A percentile compares a stretch with the other conserved stretches of the same genome.
Evolutionary conservation across 495 filamentous ascomycete genomes (phyloP).

Genomic region (Collariella sp.): DNA sequence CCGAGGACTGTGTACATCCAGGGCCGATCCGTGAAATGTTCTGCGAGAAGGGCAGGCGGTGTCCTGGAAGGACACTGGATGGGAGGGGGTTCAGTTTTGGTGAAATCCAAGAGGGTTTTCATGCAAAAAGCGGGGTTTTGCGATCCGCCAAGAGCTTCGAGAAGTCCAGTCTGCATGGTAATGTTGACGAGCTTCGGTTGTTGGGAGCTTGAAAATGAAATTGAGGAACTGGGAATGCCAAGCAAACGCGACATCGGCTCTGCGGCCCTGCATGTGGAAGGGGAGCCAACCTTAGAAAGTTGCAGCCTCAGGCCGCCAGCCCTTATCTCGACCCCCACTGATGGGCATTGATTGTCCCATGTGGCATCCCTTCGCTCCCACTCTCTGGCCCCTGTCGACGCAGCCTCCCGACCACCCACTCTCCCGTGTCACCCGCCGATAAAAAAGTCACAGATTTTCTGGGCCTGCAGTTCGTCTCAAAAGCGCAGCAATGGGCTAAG

Average conservation of each 20-base stretch:
- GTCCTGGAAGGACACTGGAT: background rate
- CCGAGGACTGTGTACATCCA: no score
- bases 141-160: background rate
- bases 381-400: constrained; percentile 17
- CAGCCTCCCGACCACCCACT: constrained; percentile 14
- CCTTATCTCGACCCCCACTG: constrained; percentile 32
- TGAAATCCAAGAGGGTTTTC: background rate
- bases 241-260: constrained; percentile 10
- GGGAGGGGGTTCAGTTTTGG: constrained; percentile 7
- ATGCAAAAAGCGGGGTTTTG: background rate
- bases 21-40: no score
- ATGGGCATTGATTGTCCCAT: constrained; percentile 19
- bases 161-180: background rate
- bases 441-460: constrained; percentile 19
- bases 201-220: no score
- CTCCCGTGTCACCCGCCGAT: constrained; percentile 17
- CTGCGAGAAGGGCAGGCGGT: background rate
- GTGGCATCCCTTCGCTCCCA: constrained; percentile 22
- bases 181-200: no score
- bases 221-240: background rate
- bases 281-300: background rate
- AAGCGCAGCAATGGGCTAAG: background rate
- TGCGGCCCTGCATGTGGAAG: constrained; percentile 14
- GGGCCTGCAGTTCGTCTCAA: constrained; percentile 13
- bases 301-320: constrained; percentile 17